Base-by-base conservation (phyloP, 495 filamentous ascomycete species). In the Trichoderma virens region DNA sequence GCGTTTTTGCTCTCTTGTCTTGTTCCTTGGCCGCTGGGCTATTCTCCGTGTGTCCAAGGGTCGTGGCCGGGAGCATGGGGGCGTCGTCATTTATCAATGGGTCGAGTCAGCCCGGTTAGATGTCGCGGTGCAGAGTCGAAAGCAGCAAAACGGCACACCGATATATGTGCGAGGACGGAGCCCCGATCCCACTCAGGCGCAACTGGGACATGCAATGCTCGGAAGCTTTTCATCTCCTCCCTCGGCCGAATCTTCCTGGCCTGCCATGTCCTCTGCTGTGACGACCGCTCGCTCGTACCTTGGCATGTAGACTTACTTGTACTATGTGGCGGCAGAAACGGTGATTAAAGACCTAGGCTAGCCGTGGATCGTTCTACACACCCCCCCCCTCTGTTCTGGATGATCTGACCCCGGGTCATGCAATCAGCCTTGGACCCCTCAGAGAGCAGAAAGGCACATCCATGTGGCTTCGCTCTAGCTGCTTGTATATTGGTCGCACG, bases 321-420 rank as follows among this genome's bases (percentile, higher is more conserved):
- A 41, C 38, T 18, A 41, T 16, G 38, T 18, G 20, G 45, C n/a
- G n/a, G 45, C 20, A 51, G 45, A n/a, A 20, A 25, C 45, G 45
- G 23, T 20, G 18, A 51, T 51, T 20, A 51, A 20, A 20, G 45
- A 51, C 45, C 45, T 51, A 51, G n/a, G 45, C 45, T 51, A 51
- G 45, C 45, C 45, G 45, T 25, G 45, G 45, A 51, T 51, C 45
- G 45, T 25, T 51, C 20, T 27, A 30, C 51, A 56, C 51, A 56
- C 25, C 5, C 51, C 51, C 51, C 51, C 27, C 25, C 30, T 30
- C 25, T 8, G 43, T 23, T 56, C 51, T 56, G 51, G 51, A 30
- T 56, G 51, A 56, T 56, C 51, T 30, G 51, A 56, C 51, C 51
- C 43, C 51, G 23, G 51, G 25, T 56, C 51, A 56, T 56, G 25